Evolutionary conservation across 208 protist genomes (phyloP), one percentile per base, ranked within the genome.

Genomic region (Trypanosoma congolense): DNA sequence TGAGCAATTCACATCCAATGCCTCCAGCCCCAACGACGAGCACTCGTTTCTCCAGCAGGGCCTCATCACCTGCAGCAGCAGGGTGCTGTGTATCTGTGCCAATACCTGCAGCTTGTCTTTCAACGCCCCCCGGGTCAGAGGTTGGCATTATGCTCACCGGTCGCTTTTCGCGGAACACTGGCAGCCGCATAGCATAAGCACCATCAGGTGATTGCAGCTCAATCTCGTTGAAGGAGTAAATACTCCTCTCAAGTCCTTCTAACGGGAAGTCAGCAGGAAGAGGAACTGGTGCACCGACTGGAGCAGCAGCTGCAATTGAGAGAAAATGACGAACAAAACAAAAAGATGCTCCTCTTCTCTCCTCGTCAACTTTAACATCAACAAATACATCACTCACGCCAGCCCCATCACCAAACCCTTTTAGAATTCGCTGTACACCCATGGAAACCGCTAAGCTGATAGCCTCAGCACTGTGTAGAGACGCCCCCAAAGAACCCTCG

Each of bases 1-100:
- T 99, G 8, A 99, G 77, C 53, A 99, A 68, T 74, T 99, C 98
- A 73, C 98, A 99, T 25, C 98, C 98, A 61, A 99, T 99, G 14
- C 98, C 98, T 18, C 98, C 98, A 0, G 97, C 97, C 4, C 98
- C 98, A 5, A 99, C 93, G 0, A 99, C 85, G 0, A 99, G 76
- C 2, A 99, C 19, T 0, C 78, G 78, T 18, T 40, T 64, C 30
- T 25, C 24, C 26, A 61, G 51, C 28, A 75, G 10, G 21, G 28
- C 43, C 35, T 35, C 36, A 25, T 29, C n/a, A n/a, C n/a, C 18
- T 52, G 21, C 41, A 44, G 5, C 24, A 19, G 40, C 57, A 21
- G 28, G 9, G 2, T 38, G 21, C 18, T 25, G 35, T 25, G 4
- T 12, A 47, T 65, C 30, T 28, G 6, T 40, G 3, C 14, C 46